A percentile compares a stretch with the other conserved stretches of the same genome.
These are phyloP conservation scores for Escallonia herrerae DNA, from an alignment of 129 eudicot genomes.

Conservation along the genomic window DNA sequence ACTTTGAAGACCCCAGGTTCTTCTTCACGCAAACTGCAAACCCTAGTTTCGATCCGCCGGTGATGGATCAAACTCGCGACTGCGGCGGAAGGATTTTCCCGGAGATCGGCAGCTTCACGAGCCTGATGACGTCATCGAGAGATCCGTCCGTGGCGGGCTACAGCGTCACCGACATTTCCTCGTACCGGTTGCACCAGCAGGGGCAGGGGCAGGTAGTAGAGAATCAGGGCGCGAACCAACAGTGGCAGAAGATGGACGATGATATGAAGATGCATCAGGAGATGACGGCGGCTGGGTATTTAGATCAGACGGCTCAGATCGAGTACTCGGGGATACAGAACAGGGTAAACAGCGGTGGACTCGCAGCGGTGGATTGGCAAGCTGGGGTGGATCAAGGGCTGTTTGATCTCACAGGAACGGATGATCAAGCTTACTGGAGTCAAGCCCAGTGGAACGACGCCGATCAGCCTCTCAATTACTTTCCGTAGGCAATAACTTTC, in stretches of 20 bases:
- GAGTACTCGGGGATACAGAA: slow-evolving; percentile 25
- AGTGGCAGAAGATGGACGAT: background rate
- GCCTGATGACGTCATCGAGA: slow-evolving; percentile 41
- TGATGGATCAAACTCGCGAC: slow-evolving; percentile 25
- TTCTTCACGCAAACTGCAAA: slow-evolving; percentile 14
- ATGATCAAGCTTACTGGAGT: slow-evolving; percentile 62
- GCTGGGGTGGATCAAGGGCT: slow-evolving; percentile 42
- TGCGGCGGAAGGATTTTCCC: slow-evolving; percentile 25
- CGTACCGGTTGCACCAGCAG: slow-evolving; percentile 27
- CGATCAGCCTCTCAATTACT: slow-evolving; percentile 39
- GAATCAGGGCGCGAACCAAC: slow-evolving; percentile 12
- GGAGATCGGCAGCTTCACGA: slow-evolving; percentile 45
- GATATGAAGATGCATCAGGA: slow-evolving; percentile 26
- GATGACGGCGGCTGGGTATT: slow-evolving; percentile 12
- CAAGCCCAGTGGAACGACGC: slow-evolving; percentile 53
- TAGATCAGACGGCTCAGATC: slow-evolving; percentile 20
- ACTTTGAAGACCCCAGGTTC: slow-evolving; percentile 23
- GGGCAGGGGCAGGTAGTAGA: slow-evolving; percentile 9
- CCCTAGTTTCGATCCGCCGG: slow-evolving; percentile 29
- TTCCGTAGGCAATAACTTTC: slow-evolving; percentile 27
- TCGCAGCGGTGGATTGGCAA: slow-evolving; percentile 34
- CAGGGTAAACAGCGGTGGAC: slow-evolving; percentile 25
- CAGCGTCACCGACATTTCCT: slow-evolving; percentile 29
- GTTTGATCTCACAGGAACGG: slow-evolving; percentile 54
- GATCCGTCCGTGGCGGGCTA: slow-evolving; percentile 28